Evolutionary conservation across 1,284 basidiomycete genomes (phyloP), one percentile per base, ranked within the genome.

Genomic region (Ganoderma sp.): DNA sequence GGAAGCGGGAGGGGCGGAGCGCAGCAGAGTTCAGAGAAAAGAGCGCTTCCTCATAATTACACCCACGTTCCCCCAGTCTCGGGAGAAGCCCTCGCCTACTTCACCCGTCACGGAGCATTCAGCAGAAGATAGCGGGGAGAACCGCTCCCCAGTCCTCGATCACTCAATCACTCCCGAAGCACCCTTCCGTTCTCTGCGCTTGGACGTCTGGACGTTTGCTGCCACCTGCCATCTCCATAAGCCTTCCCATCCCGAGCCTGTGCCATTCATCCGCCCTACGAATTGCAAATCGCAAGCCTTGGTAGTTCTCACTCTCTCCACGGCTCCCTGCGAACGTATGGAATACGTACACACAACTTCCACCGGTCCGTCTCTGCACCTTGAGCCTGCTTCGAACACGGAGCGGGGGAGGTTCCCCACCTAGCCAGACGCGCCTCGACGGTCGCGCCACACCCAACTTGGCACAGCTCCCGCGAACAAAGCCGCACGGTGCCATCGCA

Each of bases 1-100:
- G 32, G 34, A 58, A 39, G 32, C 39, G 17, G 19, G 56, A 37
- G n/a, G 19, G 15, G n/a, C 15, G 56, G 56, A 39, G 56, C 9
- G 37, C 34, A 58, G 56, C 9, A 58, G 34, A 37, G 56, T 58
- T 58, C 56, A 58, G 19, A 39, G 56, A 58, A 58, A 19, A 57
- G 56, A 57, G 37, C 56, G 10, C 56, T 58, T 57, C 56, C 37
- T 58, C 56, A 37, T 39, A 34, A 39, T 52, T 52, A 52, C 48
- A 52, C 22, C 22, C 48, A 58, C 34, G 28, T 32, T 56, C 28
- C 15, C 56, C 37, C 56, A 58, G 56, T 17, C 28, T 15, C 56
- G 56, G 34, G 34, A 58, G 56, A 58, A 58, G 37, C n/a, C n/a
- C 37, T n/a, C 19, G 56, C 56, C 34, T n/a, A 19, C 56, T 58